Base-by-base conservation (phyloP, 108 stramenopile species). In the Nitzschia palea region DNA sequence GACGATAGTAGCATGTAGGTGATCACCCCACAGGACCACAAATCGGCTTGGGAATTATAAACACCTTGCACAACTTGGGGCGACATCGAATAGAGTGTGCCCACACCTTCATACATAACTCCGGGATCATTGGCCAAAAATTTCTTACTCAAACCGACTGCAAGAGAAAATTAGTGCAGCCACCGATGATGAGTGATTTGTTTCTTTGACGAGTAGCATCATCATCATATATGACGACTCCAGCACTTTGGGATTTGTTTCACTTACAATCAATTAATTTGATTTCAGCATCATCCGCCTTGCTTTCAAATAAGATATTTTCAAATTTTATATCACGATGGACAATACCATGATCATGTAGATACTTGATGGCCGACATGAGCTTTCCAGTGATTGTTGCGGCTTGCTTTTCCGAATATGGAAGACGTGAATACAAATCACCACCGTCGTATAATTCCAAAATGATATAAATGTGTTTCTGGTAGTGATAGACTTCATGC, bases 341-440 rank as follows among this genome's bases (percentile, higher is more conserved):
- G 27, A 97, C 93, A 65, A 97, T 79, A 2, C 86, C 87, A 35
- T 92, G 85, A 34, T 86, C 79, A 61, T 99, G 99, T 53, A 98
- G 84, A 77, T 98, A 98, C 33, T 70, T 58, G 43, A 88, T 67
- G 1, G 91, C 91, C 30, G 84, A 84, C 6, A 86, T 51, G 15
- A 88, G 15, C 45, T 86, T 66, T 34, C 76, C 71, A 35, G 80
- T 73, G 25, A 94, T 87, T 18, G 68, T 47, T 31, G 86, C 88
- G 1, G 86, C 79, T 40, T 83, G 74, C 30, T 71, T 66, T 74
- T 97, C 97, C 1, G 85, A 52, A 58, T 95, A 89, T 12, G 82
- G 82, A 2, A 61, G 36, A 9, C 82, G 52, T 5, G 78, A 61
- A 52, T 76, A 91, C 54, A 94, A 71, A 79, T 94, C 89, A 9